Evolutionary conservation across 2,329 filamentous ascomycete genomes (phyloP).

Genomic region (Aspergillus fumigatiaffinis): DNA sequence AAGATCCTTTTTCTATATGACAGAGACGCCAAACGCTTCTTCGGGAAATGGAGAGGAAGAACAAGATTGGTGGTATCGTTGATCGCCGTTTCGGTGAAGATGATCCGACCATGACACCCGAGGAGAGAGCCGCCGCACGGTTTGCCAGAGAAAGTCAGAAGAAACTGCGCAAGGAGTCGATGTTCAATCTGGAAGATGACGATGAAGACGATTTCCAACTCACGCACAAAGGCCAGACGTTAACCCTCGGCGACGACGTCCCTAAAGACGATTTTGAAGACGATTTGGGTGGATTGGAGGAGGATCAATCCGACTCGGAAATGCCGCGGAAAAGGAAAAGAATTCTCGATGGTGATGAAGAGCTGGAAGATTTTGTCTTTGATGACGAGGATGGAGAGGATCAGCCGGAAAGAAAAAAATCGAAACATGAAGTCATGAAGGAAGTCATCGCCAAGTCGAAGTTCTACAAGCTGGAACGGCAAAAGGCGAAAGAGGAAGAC

Average conservation of each 20-base stretch:
- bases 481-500: constrained; percentile 88
- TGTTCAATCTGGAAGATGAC: constrained; percentile 89
- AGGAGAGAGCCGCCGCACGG: constrained; percentile 86
- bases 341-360: constrained; percentile 41
- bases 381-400: constrained; percentile 51
- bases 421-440: constrained; percentile 95
- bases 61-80: constrained; percentile 87
- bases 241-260: constrained; percentile 58
- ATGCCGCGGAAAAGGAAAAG: constrained; percentile 48
- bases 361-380: constrained; percentile 34
- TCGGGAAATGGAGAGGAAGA: constrained; percentile 82
- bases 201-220: constrained; percentile 67
- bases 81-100: constrained; percentile 95
- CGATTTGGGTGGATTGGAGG: constrained; percentile 58
- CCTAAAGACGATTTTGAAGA: constrained; percentile 71
- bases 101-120: constrained; percentile 86
- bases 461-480: constrained; percentile 87
- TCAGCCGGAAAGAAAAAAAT: constrained; percentile 80
- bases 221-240: constrained; percentile 77
- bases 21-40: constrained; percentile 76
- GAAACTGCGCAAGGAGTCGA: constrained; percentile 68
- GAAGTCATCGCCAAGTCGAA: constrained; percentile 98
- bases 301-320: constrained; percentile 58
- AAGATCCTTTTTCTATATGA: constrained; percentile 7
- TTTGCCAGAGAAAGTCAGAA: constrained; percentile 85